These are phyloP conservation scores for Angomonas deanei DNA, from an alignment of 208 protist species.

Conservation along the genomic window DNA sequence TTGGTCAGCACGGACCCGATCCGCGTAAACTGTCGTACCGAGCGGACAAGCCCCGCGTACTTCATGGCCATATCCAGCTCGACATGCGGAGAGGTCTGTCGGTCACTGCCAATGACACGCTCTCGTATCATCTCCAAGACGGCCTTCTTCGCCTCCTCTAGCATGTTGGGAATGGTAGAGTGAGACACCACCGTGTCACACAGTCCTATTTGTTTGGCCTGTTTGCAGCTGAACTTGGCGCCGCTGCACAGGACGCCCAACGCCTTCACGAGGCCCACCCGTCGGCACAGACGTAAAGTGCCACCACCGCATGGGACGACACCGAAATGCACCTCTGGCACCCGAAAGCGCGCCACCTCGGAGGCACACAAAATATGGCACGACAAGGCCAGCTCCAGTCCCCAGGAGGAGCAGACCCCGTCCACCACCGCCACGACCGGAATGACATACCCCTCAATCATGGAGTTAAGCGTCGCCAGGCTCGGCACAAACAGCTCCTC, in stretches of 20 bases:
- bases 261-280: conserved; percentile 48
- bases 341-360: conserved; percentile 32
- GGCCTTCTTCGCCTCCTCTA: conserved; percentile 7
- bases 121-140: conserved; percentile 6
- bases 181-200: conserved; percentile 29
- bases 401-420: conserved; percentile 66
- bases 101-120: background rate
- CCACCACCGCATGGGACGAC: conserved; percentile 78
- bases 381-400: conserved; percentile 66
- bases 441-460: conserved; percentile 48
- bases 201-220: conserved; percentile 57
- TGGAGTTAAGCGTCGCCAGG: conserved; percentile 33
- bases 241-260: conserved; percentile 34
- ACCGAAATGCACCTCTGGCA: conserved; percentile 62
- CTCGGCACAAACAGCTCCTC: conserved; percentile 20
- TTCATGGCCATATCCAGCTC: background rate
- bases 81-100: background rate
- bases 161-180: background rate
- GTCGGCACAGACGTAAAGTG: conserved; percentile 61
- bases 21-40: background rate
- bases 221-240: conserved; percentile 23
- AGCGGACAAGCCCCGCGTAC: conserved; percentile 3
- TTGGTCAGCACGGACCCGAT: conserved; percentile 20
- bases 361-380: conserved; percentile 61
- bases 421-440: conserved; percentile 67